Conservation (phyloP, 306 rosid species). For the Betula pendula region DNA sequence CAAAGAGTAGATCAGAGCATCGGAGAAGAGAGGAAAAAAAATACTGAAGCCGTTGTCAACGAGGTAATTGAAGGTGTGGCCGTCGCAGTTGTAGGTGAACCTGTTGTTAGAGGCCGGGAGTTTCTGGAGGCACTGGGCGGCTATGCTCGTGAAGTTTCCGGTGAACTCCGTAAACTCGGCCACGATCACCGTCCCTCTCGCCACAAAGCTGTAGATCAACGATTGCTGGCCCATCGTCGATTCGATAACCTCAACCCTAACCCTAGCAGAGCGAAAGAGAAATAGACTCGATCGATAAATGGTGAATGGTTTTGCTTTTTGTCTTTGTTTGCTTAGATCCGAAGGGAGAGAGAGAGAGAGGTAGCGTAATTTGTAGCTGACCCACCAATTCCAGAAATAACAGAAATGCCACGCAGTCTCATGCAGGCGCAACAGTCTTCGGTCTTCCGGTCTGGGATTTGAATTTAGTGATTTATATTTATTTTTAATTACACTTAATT, state of each 20-base stretch:
- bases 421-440: not conserved
- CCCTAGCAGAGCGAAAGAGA: slow-evolving; percentile 12
- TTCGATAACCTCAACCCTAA: slow-evolving; percentile 31
- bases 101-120: slow-evolving; percentile 90
- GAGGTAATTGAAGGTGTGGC: slow-evolving; percentile 97
- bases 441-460: not conserved
- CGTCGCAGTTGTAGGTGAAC: slow-evolving; percentile 94
- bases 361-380: not conserved
- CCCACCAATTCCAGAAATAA: not conserved
- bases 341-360: not conserved
- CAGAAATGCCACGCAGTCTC: not conserved
- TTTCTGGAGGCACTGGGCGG: slow-evolving; percentile 92
- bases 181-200: slow-evolving; percentile 75
- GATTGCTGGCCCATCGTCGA: slow-evolving; percentile 77
- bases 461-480: too few relatives aligned
- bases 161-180: slow-evolving; percentile 83
- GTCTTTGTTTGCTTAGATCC: not conserved
- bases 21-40: slow-evolving; percentile 26
- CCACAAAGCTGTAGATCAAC: slow-evolving; percentile 93
- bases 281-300: slow-evolving; percentile 16
- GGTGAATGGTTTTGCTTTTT: not conserved
- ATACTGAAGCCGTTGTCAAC: slow-evolving; percentile 86
- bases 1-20: not conserved
- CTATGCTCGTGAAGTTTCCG: slow-evolving; percentile 75
- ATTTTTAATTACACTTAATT: too few relatives aligned